Evolutionary conservation across 78 protist genomes (phyloP).

Genomic region (slime mould (Dictyostelium discoideum)): dicty_2.7 NC_007088.5:4506501-4507000

Average conservation of each 20-base stretch:
- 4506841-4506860: neutral
- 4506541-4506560: neutral
- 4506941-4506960: neutral
- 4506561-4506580: neutral
- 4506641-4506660: neutral
- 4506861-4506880: neutral
- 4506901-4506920: neutral
- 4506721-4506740: neutral
- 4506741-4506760: neutral
- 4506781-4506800: conserved; percentile 2
- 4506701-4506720: neutral
- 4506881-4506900: neutral
- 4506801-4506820: neutral
- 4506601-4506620: neutral
- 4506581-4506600: neutral
- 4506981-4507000: neutral
- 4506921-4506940: neutral
- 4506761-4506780: neutral
- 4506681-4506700: no score
- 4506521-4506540: neutral
- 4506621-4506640: no score
- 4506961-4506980: neutral
- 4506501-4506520: neutral
- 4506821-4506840: neutral
- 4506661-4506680: neutral